Evolutionary conservation across 495 filamentous ascomycete species (phyloP).

Genomic region (Evernia prunastri): DNA sequence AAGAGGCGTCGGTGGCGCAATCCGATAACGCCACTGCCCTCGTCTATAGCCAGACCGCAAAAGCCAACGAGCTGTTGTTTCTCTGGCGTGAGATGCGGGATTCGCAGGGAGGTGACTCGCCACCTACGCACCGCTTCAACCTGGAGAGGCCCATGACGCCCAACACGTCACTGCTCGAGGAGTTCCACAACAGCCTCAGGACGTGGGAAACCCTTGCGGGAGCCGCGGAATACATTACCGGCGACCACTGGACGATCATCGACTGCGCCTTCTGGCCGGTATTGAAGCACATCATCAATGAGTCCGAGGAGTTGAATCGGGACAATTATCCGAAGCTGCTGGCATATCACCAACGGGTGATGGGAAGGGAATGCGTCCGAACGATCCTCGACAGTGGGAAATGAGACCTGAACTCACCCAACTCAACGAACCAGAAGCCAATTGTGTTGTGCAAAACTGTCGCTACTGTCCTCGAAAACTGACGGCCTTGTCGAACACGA

Average conservation of each 20-base stretch:
- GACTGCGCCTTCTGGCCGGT: conserved; percentile 72
- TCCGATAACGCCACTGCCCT: conserved; percentile 30
- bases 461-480: not conserved
- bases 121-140: conserved; percentile 16
- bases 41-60: conserved; percentile 34
- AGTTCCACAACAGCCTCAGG: conserved; percentile 34
- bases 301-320: conserved; percentile 29
- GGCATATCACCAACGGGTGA: conserved; percentile 49
- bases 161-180: conserved; percentile 20
- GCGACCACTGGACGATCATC: conserved; percentile 48
- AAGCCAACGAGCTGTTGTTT: conserved; percentile 35
- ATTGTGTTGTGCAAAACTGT: not conserved
- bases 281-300: conserved; percentile 50
- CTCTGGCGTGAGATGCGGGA: conserved; percentile 32
- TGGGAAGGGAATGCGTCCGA: conserved; percentile 43
- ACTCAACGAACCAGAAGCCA: no score
- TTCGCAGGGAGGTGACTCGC: conserved; percentile 6
- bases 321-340: conserved; percentile 39
- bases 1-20: conserved; percentile 29
- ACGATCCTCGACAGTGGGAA: conserved; percentile 20
- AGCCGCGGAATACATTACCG: conserved; percentile 51
- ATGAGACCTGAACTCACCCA: not conserved
- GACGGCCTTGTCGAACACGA: not conserved
- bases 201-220: conserved; percentile 46
- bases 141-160: conserved; percentile 20